Evolutionary conservation across 148 eudicot genomes (phyloP).

Genomic region (Tetragonia tetragonoides): DNA sequence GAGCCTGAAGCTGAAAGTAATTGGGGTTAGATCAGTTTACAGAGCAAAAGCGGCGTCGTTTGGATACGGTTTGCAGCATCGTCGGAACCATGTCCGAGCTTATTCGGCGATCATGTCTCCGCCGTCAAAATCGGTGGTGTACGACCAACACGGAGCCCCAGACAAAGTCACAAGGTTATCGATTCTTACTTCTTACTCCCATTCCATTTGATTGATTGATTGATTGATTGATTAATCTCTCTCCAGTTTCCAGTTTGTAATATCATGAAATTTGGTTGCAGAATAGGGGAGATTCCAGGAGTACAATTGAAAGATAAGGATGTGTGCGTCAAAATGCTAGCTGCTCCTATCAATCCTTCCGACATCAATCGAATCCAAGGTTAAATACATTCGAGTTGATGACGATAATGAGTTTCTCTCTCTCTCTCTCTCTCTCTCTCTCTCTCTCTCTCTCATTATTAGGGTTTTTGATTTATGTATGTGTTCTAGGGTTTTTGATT

Average conservation of each 20-base stretch:
- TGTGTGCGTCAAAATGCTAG: conserved; percentile 88
- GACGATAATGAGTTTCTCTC: background rate
- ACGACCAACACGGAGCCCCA: conserved; percentile 76
- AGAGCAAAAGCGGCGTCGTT: too few species aligned
- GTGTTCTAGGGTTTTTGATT: background rate
- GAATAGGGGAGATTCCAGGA: conserved; percentile 59
- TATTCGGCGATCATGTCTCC: conserved; percentile 72
- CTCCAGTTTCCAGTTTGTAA: background rate
- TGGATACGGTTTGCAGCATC: background rate
- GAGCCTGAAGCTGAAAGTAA: too few species aligned
- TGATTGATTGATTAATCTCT: background rate
- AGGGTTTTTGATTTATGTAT: background rate
- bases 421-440: background rate
- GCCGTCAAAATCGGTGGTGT: conserved; percentile 73
- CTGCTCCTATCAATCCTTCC: conserved; percentile 92
- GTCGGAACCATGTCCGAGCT: conserved; percentile 34
- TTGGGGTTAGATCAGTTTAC: too few species aligned
- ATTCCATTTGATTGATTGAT: background rate
- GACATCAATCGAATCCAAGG: conserved; percentile 93
- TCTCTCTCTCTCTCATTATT: background rate
- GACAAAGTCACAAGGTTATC: conserved; percentile 59
- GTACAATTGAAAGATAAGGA: conserved; percentile 65
- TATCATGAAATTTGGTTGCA: conserved; percentile 27
- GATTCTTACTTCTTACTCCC: background rate
- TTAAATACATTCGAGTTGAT: too few species aligned